Conservation (phyloP, 768 basidiomycete genomes). For the Collybia sordida region DNA sequence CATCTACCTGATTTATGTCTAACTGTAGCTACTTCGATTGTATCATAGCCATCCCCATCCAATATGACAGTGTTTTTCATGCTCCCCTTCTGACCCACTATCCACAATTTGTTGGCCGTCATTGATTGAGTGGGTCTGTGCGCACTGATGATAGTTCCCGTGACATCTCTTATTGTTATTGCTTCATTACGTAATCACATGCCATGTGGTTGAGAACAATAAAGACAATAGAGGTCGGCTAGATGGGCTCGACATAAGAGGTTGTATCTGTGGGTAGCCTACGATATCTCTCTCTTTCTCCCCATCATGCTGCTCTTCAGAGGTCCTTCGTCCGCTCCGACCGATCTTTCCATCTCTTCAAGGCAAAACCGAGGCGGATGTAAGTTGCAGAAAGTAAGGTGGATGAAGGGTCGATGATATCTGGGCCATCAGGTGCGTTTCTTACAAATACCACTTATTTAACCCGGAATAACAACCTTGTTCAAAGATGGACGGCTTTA, state of each 20-base stretch:
- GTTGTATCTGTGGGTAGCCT: slow-evolving; percentile 2
- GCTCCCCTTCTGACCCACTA: neutral
- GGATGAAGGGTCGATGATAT: too few relatives aligned
- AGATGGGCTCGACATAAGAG: slow-evolving; percentile 19
- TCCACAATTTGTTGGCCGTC: neutral
- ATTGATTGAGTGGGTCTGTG: slow-evolving; percentile 3
- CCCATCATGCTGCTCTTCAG: neutral
- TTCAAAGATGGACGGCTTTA: too few relatives aligned
- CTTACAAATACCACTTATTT: neutral
- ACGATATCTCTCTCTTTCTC: slow-evolving; percentile 9
- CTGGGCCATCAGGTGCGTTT: neutral
- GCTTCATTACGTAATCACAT: slow-evolving; percentile 21
- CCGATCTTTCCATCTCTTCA: neutral
- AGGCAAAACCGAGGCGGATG: neutral
- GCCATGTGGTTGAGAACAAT: slow-evolving; percentile 24
- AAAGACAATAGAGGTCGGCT: slow-evolving; percentile 24
- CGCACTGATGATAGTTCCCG: neutral
- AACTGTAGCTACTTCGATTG: slow-evolving; percentile 2
- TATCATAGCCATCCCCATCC: neutral
- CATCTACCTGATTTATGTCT: neutral
- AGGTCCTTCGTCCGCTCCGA: neutral
- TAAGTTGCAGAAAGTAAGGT: too few relatives aligned
- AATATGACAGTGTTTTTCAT: neutral
- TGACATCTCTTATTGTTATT: slow-evolving; percentile 25
- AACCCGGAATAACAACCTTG: too few relatives aligned